Conservation (phyloP, 2,329 filamentous ascomycete genomes). For the Fusarium fujikuroi region DNA sequence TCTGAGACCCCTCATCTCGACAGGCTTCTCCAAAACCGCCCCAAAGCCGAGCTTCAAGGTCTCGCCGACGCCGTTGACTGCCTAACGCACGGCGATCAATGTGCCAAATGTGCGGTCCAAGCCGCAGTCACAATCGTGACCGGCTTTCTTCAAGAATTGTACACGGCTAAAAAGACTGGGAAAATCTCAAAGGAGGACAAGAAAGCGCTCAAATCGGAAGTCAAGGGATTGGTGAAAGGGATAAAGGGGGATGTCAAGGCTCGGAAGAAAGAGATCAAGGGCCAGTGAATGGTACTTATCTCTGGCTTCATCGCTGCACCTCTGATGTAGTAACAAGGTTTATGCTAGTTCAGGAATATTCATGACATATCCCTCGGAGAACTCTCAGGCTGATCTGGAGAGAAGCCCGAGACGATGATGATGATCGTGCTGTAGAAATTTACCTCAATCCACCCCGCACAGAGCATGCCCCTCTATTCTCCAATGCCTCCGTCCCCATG, state of each 20-base stretch:
- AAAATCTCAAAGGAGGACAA: slow-evolving; percentile 32
- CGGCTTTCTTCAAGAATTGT: slow-evolving; percentile 8
- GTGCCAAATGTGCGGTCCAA: slow-evolving; percentile 24
- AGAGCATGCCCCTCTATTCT: slow-evolving; percentile 6
- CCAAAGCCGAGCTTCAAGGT: slow-evolving; percentile 5
- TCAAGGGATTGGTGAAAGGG: slow-evolving; percentile 18
- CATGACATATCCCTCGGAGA: neutral
- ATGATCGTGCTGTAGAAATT: neutral
- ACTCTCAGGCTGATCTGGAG: neutral
- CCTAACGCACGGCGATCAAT: slow-evolving; percentile 8
- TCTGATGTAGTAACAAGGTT: neutral
- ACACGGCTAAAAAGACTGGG: slow-evolving; percentile 24
- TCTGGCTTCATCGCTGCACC: neutral
- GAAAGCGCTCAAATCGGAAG: slow-evolving; percentile 26
- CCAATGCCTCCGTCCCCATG: slow-evolving; percentile 4
- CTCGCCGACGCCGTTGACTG: slow-evolving; percentile 7
- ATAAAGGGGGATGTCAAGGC: slow-evolving; percentile 11
- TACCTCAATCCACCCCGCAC: slow-evolving; percentile 15
- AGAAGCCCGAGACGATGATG: slow-evolving; percentile 7
- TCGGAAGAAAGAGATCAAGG: slow-evolving; percentile 8
- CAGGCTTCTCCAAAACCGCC: slow-evolving; percentile 12
- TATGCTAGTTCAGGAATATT: neutral
- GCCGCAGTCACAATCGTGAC: slow-evolving; percentile 5
- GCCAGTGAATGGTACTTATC: neutral
- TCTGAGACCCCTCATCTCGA: slow-evolving; percentile 25